A percentile compares a stretch with the other conserved stretches of the same genome.
These are phyloP conservation scores for Coemansia sp. DNA, from an alignment of 192 early-diverging fungal genomes.

Conservation along the genomic window DNA sequence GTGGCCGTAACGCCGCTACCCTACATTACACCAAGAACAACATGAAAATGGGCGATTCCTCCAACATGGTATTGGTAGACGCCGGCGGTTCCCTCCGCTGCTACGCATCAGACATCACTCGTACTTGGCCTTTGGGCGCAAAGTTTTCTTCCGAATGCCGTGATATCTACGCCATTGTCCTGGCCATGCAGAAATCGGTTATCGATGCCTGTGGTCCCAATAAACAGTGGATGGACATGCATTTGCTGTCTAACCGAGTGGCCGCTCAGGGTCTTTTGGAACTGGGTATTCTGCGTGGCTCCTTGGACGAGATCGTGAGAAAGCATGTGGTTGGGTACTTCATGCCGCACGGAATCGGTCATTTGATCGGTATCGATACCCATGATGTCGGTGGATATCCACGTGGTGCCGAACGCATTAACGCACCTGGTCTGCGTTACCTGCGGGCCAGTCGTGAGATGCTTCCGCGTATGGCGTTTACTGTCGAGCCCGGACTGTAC, in stretches of 20 bases:
- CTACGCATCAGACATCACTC: slow-evolving; percentile 91
- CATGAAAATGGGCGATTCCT: slow-evolving; percentile 50
- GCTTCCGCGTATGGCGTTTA: slow-evolving; percentile 80
- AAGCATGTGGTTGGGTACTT: slow-evolving; percentile 76
- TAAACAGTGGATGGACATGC: slow-evolving; percentile 86
- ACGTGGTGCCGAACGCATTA: slow-evolving; percentile 66
- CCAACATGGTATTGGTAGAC: slow-evolving; percentile 77
- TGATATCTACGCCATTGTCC: slow-evolving; percentile 78
- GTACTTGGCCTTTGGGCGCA: slow-evolving; percentile 79
- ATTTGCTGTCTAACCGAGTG: slow-evolving; percentile 68
- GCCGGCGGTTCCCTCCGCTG: slow-evolving; percentile 76
- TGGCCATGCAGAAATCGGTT: slow-evolving; percentile 78
- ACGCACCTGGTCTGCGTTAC: slow-evolving; percentile 69
- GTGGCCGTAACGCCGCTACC: slow-evolving; percentile 72
- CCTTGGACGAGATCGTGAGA: slow-evolving; percentile 57
- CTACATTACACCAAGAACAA: slow-evolving; percentile 85
- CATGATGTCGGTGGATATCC: slow-evolving; percentile 84
- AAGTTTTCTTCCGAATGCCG: slow-evolving; percentile 69
- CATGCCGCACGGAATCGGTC: slow-evolving; percentile 91
- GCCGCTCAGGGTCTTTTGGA: slow-evolving; percentile 58
- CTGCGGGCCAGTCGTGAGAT: slow-evolving; percentile 76
- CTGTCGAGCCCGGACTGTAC: slow-evolving; percentile 93
- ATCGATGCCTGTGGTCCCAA: slow-evolving; percentile 65
- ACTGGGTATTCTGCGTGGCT: slow-evolving; percentile 73
- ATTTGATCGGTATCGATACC: slow-evolving; percentile 85